Percentiles rank a stretch among this genome's conserved stretches.
phyloP scores from a whole-genome alignment of 2,329 filamentous ascomycete genomes.

The Aspergillus thermomutatus region DNA sequence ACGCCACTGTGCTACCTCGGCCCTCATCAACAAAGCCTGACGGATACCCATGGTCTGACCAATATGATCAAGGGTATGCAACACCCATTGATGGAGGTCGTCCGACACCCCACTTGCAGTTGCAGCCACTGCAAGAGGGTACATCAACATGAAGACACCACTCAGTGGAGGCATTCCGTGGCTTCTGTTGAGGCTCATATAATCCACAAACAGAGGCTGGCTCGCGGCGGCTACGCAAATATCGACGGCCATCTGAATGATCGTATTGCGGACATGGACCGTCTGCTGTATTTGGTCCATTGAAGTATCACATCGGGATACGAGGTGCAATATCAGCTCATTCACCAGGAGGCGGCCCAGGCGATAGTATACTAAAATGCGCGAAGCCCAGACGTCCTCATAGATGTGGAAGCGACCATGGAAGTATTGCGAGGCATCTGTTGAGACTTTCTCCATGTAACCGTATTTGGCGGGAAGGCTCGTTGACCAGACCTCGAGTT shows the following conservation, averaged over 20 bases:
- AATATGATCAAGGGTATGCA: constrained; percentile 17
- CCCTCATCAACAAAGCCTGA: constrained; percentile 7
- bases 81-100: constrained; percentile 19
- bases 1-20: too few species aligned
- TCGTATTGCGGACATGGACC: constrained; percentile 13
- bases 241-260: constrained; percentile 14
- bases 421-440: constrained; percentile 12
- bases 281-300: constrained; percentile 8
- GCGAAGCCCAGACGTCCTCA: constrained; percentile 18
- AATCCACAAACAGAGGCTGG: constrained; percentile 11
- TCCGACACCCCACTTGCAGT: constrained; percentile 17
- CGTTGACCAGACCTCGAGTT: constrained; percentile 18
- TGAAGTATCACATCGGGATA: not conserved
- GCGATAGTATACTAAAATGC: constrained; percentile 21
- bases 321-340: constrained; percentile 17
- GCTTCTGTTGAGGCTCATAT: not conserved
- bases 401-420: constrained; percentile 21
- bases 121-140: constrained; percentile 19
- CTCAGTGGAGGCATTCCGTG: constrained; percentile 15
- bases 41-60: constrained; percentile 20
- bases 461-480: constrained; percentile 14
- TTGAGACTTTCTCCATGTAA: constrained; percentile 10
- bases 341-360: constrained; percentile 21
- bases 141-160: constrained; percentile 22
- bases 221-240: constrained; percentile 21